Conservation (phyloP, 305 asterid species). For the Fraxinus paxiana region DNA sequence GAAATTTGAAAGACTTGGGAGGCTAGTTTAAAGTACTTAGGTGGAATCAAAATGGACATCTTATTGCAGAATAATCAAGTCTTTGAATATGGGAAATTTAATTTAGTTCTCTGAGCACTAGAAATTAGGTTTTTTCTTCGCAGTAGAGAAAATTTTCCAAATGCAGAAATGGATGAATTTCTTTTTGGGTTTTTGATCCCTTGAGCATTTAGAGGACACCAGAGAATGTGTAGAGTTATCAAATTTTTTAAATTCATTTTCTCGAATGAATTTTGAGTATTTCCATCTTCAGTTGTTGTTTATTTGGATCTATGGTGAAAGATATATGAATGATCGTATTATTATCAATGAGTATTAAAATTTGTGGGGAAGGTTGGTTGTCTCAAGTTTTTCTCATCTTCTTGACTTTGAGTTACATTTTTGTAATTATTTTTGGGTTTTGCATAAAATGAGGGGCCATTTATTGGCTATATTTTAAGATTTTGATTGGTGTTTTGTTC, state of each 20-base stretch:
- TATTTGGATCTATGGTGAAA: background rate
- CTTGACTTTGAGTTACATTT: too few species aligned
- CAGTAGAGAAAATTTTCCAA: too few species aligned
- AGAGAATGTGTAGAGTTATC: conserved; percentile 11
- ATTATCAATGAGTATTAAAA: background rate
- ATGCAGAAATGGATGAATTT: too few species aligned
- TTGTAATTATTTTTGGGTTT: too few species aligned
- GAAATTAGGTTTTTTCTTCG: too few species aligned
- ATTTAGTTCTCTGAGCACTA: too few species aligned
- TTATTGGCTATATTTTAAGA: too few species aligned
- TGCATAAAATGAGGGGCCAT: too few species aligned
- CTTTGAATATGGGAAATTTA: conserved; percentile 72
- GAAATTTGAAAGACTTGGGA: conserved; percentile 37
- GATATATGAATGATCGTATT: conserved; percentile 11
- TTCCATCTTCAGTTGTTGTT: conserved; percentile 8
- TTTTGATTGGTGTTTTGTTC: too few species aligned
- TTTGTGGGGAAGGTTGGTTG: background rate
- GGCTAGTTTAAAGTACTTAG: conserved; percentile 41
- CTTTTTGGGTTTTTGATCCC: too few species aligned
- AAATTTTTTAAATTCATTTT: conserved; percentile 4
- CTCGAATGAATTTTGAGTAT: conserved; percentile 10
- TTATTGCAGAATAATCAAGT: conserved; percentile 75
- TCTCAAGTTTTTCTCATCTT: background rate
- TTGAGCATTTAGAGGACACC: too few species aligned
- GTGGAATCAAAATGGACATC: conserved; percentile 76